These are phyloP conservation scores for Kluyveromyces nonfermentans DNA, from an alignment of 805 yeast species.

Conservation along the genomic window DNA sequence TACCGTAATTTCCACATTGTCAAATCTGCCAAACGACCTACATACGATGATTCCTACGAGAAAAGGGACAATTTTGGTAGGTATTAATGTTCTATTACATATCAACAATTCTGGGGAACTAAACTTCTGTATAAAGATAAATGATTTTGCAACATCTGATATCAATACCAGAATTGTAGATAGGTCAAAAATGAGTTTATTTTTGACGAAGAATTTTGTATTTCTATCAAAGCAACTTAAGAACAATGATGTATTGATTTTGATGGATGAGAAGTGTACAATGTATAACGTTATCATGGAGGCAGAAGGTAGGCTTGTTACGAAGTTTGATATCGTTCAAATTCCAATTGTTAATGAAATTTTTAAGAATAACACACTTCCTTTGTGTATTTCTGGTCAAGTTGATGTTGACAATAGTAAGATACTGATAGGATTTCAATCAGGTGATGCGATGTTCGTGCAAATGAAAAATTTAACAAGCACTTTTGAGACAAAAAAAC, in stretches of 20 bases:
- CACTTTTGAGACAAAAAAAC: slow-evolving; percentile 26
- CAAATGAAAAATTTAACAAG: slow-evolving; percentile 24
- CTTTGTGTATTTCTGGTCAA: slow-evolving; percentile 20
- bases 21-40: slow-evolving; percentile 65
- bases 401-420: slow-evolving; percentile 21
- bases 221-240: slow-evolving; percentile 25
- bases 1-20: slow-evolving; percentile 57
- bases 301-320: slow-evolving; percentile 25
- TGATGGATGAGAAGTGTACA: slow-evolving; percentile 21
- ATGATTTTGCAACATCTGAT: slow-evolving; percentile 32
- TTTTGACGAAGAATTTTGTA: slow-evolving; percentile 26
- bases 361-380: slow-evolving; percentile 18
- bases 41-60: slow-evolving; percentile 54
- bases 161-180: slow-evolving; percentile 42
- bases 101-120: slow-evolving; percentile 55
- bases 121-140: slow-evolving; percentile 24
- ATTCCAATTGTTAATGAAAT: slow-evolving; percentile 26
- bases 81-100: slow-evolving; percentile 69
- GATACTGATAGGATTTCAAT: slow-evolving; percentile 51
- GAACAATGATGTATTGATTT: slow-evolving; percentile 14
- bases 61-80: slow-evolving; percentile 56
- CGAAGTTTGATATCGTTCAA: slow-evolving; percentile 21
- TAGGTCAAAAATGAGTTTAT: slow-evolving; percentile 20
- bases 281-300: slow-evolving; percentile 20
- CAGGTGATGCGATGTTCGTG: slow-evolving; percentile 47